Percentiles rank a stretch among this genome's conserved stretches.
Conservation (phyloP, 495 filamentous ascomycete species). For the Pyronema domesticum region DNA sequence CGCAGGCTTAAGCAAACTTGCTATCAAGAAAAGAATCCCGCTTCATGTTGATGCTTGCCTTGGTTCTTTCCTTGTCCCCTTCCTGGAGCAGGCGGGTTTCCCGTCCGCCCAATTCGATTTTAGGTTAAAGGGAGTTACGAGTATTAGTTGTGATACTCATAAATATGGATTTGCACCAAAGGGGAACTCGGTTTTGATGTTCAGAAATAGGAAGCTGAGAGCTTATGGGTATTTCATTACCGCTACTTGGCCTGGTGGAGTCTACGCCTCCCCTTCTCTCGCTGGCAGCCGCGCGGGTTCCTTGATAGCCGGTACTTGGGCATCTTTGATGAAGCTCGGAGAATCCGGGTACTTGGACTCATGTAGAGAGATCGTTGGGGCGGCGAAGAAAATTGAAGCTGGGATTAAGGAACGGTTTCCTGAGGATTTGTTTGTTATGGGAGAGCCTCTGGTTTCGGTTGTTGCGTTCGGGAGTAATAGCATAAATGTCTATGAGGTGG, state of each 20-base stretch:
- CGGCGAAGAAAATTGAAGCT: constrained; percentile 63
- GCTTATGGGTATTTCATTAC: constrained; percentile 91
- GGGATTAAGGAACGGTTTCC: constrained; percentile 53
- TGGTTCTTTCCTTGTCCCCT: constrained; percentile 82
- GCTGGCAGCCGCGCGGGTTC: constrained; percentile 86
- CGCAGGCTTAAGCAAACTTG: constrained; percentile 63
- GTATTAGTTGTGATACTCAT: constrained; percentile 91
- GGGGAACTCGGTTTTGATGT: constrained; percentile 80
- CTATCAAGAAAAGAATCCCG: constrained; percentile 56
- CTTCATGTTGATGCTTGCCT: constrained; percentile 96
- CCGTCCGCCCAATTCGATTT: constrained; percentile 81
- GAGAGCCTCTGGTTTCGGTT: constrained; percentile 73
- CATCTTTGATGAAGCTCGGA: constrained; percentile 68
- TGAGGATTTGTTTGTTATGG: constrained; percentile 60
- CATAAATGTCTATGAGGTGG: constrained; percentile 73
- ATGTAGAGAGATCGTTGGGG: constrained; percentile 73
- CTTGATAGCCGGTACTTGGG: constrained; percentile 88
- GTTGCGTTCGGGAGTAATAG: constrained; percentile 66
- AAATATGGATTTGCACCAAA: constrained; percentile 99
- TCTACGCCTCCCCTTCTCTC: constrained; percentile 81
- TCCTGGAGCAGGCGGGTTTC: constrained; percentile 81
- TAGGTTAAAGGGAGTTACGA: constrained; percentile 78
- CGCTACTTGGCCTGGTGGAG: constrained; percentile 85
- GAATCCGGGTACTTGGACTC: constrained; percentile 76
- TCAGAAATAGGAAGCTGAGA: constrained; percentile 61